These are phyloP conservation scores for Jaapia argillacea DNA, from an alignment of 768 basidiomycete genomes.

Conservation along the genomic window DNA sequence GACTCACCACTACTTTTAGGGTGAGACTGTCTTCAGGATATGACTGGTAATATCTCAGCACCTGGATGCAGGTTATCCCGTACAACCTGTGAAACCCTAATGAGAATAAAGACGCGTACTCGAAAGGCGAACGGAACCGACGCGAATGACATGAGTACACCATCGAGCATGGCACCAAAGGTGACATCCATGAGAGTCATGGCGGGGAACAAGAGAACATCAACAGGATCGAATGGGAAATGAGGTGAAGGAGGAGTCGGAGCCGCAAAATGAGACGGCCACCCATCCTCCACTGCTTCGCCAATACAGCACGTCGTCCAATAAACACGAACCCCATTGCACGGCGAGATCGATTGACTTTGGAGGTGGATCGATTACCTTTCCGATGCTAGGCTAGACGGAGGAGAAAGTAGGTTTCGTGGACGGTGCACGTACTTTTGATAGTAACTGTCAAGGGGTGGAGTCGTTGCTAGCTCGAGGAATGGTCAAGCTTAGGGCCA, in stretches of 20 bases:
- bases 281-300: no score
- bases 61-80: background rate
- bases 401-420: no score
- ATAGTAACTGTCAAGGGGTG: no score
- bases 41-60: background rate
- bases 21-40: background rate
- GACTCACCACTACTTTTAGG: background rate
- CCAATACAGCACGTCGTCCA: no score
- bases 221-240: background rate
- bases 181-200: background rate
- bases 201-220: background rate
- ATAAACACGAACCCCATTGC: no score
- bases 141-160: background rate
- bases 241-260: background rate
- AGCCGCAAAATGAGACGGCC: background rate
- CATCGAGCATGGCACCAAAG: background rate
- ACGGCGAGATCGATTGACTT: no score
- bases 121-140: background rate
- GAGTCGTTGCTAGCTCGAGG: no score
- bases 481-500: no score
- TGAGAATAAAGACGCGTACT: background rate
- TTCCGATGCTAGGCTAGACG: no score
- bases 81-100: background rate
- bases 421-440: no score
- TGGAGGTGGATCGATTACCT: no score